phyloP scores from a whole-genome alignment of 75 land plant species.

The Azolla pinnata region DNA sequence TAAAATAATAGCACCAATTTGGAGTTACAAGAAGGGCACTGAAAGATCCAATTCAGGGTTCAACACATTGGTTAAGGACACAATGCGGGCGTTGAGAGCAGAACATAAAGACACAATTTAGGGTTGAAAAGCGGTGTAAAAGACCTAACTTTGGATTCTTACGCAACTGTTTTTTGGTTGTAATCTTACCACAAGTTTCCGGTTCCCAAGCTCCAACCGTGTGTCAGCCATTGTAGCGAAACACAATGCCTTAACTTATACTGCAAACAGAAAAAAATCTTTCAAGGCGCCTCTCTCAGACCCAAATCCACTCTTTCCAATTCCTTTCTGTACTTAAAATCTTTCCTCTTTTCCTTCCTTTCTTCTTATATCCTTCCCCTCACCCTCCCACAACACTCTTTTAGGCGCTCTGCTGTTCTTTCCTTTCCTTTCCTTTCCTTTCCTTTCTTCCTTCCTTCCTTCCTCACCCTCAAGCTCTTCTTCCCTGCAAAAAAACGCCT shows the following conservation, averaged over 20 bases:
- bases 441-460: conserved; percentile 4
- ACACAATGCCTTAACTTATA: not conserved
- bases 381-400: conserved; percentile 11
- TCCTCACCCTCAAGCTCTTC: conserved; percentile 8
- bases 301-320: not conserved
- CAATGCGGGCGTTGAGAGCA: not conserved
- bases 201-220: conserved; percentile 23
- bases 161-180: no score
- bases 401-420: not conserved
- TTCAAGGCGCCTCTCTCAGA: no score
- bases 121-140: not conserved
- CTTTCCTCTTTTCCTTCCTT: not conserved
- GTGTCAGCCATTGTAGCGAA: not conserved
- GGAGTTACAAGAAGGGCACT: no score
- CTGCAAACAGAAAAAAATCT: no score
- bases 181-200: conserved; percentile 39
- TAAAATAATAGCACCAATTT: no score
- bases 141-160: not conserved
- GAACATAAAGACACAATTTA: not conserved
- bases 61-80: no score
- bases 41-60: no score
- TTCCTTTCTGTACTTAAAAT: no score
- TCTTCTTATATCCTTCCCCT: not conserved
- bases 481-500: conserved; percentile 7
- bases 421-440: not conserved